phyloP scores from a whole-genome alignment of 768 basidiomycete species.

The Brasilioporus rufonigricans region DNA sequence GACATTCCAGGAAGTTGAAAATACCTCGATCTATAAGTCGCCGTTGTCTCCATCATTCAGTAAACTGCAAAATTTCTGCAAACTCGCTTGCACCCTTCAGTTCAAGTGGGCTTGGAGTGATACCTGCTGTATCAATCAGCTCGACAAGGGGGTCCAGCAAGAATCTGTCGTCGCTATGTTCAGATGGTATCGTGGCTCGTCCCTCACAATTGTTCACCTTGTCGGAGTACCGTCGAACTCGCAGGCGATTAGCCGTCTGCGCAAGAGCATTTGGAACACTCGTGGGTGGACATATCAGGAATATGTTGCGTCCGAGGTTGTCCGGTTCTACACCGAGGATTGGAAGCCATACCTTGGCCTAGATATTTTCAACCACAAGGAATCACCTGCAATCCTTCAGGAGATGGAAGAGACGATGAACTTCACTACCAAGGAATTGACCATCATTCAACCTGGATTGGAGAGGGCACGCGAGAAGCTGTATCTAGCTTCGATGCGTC shows the following conservation, averaged over 20 bases:
- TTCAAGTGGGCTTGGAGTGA: conserved; percentile 1
- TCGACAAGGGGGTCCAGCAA: background rate
- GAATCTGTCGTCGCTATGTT: background rate
- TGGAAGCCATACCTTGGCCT: background rate
- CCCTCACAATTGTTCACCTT: background rate
- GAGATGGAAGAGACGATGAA: background rate
- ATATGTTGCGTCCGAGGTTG: background rate
- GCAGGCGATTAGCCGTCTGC: background rate
- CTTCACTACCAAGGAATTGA: background rate
- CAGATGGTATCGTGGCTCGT: background rate
- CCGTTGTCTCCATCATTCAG: background rate
- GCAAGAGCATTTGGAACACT: background rate
- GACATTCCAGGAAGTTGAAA: background rate
- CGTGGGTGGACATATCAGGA: background rate
- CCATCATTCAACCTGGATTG: background rate
- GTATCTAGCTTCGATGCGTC: background rate
- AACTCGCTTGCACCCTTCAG: background rate
- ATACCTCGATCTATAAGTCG: background rate
- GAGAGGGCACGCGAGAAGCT: background rate
- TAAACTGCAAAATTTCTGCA: background rate
- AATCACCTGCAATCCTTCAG: background rate
- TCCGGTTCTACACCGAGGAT: background rate
- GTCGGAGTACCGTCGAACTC: background rate
- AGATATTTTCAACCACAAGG: background rate
- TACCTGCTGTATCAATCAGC: background rate